Evolutionary conservation across 2,329 filamentous ascomycete genomes (phyloP).

Genomic region (Trichoderma semiorbis): DNA sequence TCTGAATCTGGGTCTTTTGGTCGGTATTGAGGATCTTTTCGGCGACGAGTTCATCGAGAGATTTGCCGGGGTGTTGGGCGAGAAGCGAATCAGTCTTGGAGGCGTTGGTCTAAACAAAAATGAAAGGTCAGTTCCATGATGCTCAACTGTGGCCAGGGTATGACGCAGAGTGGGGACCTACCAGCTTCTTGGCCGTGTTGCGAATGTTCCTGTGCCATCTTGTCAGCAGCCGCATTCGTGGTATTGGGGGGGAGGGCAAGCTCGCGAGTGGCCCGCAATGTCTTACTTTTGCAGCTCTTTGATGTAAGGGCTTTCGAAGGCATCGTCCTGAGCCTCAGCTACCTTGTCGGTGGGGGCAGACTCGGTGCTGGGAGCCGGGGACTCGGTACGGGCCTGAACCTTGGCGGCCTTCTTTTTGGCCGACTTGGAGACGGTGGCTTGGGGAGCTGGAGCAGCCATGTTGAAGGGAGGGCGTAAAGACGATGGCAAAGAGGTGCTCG

Average conservation of each 20-base stretch:
- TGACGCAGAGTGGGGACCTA: constrained; percentile 46
- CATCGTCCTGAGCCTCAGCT: constrained; percentile 56
- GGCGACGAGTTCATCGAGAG: constrained; percentile 69
- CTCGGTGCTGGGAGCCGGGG: constrained; percentile 48
- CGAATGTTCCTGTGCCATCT: constrained; percentile 67
- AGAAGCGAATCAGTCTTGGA: constrained; percentile 69
- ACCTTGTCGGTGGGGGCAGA: constrained; percentile 49
- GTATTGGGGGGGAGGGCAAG: neutral
- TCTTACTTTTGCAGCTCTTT: constrained; percentile 87
- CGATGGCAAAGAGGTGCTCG: constrained; percentile 13
- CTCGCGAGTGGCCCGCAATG: neutral
- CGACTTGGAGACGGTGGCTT: constrained; percentile 58
- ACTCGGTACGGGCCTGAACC: constrained; percentile 50
- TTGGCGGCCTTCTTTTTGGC: constrained; percentile 65
- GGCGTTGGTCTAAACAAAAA: constrained; percentile 55
- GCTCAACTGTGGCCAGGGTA: neutral
- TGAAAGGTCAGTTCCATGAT: neutral
- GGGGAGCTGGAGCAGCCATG: constrained; percentile 62
- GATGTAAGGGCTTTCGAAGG: constrained; percentile 72
- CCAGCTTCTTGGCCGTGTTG: constrained; percentile 91
- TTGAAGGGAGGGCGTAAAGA: neutral
- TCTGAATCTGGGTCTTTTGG: constrained; percentile 72
- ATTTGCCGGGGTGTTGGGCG: constrained; percentile 64
- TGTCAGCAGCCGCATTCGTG: constrained; percentile 22
- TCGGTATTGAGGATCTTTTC: constrained; percentile 74